Percentiles rank a stretch among this genome's conserved stretches.
phyloP scores from a whole-genome alignment of 2,329 filamentous ascomycete species.

The Aspergillus sp. region DNA sequence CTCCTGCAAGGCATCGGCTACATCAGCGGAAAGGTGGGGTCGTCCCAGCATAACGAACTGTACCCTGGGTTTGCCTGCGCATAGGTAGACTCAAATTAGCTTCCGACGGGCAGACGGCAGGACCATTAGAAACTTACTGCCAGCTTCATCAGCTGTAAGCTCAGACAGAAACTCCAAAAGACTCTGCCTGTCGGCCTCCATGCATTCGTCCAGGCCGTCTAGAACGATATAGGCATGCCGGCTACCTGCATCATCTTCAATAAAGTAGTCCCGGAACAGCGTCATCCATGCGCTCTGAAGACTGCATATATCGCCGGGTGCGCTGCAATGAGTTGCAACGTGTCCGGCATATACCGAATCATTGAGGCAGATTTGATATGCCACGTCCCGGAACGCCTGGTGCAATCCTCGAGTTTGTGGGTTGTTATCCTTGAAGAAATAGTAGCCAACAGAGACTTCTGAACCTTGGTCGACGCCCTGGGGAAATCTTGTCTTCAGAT shows the following conservation, averaged over 20 bases:
- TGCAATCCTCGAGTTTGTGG: slow-evolving; percentile 50
- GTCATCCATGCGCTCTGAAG: not conserved
- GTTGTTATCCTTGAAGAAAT: slow-evolving; percentile 54
- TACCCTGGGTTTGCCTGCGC: not conserved
- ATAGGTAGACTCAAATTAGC: not conserved
- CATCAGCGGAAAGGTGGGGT: not conserved
- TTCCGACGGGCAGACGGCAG: not conserved
- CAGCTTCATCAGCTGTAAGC: not conserved
- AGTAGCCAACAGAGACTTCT: slow-evolving; percentile 45
- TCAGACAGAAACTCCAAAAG: not conserved
- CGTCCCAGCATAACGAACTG: not conserved
- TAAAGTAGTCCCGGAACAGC: not conserved
- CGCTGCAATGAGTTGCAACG: not conserved
- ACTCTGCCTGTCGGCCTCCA: not conserved
- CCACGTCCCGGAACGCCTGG: slow-evolving; percentile 50
- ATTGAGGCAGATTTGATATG: slow-evolving; percentile 51
- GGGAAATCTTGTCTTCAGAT: slow-evolving; percentile 39
- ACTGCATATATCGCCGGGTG: not conserved
- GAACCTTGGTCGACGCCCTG: slow-evolving; percentile 19
- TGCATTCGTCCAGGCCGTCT: not conserved
- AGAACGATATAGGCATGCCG: not conserved
- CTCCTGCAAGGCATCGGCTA: not conserved
- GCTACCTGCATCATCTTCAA: not conserved
- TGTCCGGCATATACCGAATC: slow-evolving; percentile 44
- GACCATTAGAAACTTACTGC: not conserved